Conservation (phyloP, 2,329 filamentous ascomycete species). For the Pseudogymnoascus sp. region DNA sequence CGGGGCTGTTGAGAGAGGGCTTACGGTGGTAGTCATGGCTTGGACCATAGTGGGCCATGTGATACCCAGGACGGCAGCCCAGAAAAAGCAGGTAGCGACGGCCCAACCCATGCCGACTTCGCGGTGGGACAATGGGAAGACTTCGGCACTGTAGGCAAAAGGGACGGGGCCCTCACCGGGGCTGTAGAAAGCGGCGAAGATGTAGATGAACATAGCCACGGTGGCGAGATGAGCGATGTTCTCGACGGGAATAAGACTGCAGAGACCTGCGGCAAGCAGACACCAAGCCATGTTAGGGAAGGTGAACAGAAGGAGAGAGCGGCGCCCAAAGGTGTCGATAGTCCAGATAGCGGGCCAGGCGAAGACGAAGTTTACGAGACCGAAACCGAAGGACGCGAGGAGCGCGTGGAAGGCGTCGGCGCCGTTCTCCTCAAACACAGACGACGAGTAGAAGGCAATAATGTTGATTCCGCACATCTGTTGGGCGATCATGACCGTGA, state of each 20-base stretch:
- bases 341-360: slow-evolving; percentile 59
- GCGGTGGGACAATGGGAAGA: slow-evolving; percentile 63
- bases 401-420: slow-evolving; percentile 47
- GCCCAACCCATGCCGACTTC: slow-evolving; percentile 66
- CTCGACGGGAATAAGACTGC: slow-evolving; percentile 39
- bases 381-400: slow-evolving; percentile 56
- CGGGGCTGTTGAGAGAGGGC: not conserved
- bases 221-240: slow-evolving; percentile 40
- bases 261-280: slow-evolving; percentile 51
- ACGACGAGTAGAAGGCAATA: slow-evolving; percentile 65
- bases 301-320: slow-evolving; percentile 53
- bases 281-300: slow-evolving; percentile 61
- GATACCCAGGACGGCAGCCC: slow-evolving; percentile 52
- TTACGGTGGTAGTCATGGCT: slow-evolving; percentile 19
- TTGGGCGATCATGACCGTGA: slow-evolving; percentile 60
- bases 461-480: slow-evolving; percentile 39
- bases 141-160: slow-evolving; percentile 62
- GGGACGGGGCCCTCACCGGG: slow-evolving; percentile 62
- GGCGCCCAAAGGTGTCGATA: slow-evolving; percentile 57
- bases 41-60: slow-evolving; percentile 37
- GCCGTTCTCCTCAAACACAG: slow-evolving; percentile 49
- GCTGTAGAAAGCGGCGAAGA: slow-evolving; percentile 57
- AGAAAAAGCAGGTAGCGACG: slow-evolving; percentile 57
- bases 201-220: slow-evolving; percentile 52
- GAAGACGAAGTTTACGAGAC: slow-evolving; percentile 56